Evolutionary conservation across 495 filamentous ascomycete genomes (phyloP), one percentile per base, ranked within the genome.

Genomic region (Parmelia sp.): DNA sequence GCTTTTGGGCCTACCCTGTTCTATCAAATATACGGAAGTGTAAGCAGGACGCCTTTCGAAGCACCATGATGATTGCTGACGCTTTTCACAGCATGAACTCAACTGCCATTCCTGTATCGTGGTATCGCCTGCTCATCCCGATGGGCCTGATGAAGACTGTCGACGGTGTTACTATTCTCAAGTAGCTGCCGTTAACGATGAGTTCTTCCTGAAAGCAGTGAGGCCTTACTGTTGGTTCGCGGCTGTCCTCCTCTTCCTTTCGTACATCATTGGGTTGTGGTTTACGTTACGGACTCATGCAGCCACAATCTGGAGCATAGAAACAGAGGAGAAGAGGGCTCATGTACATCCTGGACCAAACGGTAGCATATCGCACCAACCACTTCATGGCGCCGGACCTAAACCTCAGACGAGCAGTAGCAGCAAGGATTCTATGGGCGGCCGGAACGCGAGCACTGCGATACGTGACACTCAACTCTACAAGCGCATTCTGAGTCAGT

Each of bases 1-100:
- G 92, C 92, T n/a, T 97, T 99, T 78, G 88, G 92, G 1, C 94
- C 94, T 8, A 97, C 94, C 0, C 80, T 97, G n/a, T 99, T 99
- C 76, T 99, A 97, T 75, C 92, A 97, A 70, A 96, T 99, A 51
- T 97, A 96, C 76, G 94, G 94, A 64, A 96, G 92, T 63, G 88
- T 90, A 81, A 79, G 87, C 81, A 29, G 62, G 27, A 37, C 35
- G 57, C 47, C 49, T 53, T 23, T 58, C 7, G 21, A 11, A 36
- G 35, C 25, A n/a, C 27, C 25, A 49, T 55, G 12, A 61, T 58
- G 42, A 60, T 61, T 60, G 63, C 75, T 82, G 69, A 81, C 71
- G 39, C 21, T 55, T 76, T 14, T 68, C 60, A 45, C 69, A 90
- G 88, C 95, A 98, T 72, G 92, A 98, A 78, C 80, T 98, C 39